Evolutionary conservation across 192 early-diverging fungal species (phyloP).

Genomic region (Entomortierella parvispora): DNA sequence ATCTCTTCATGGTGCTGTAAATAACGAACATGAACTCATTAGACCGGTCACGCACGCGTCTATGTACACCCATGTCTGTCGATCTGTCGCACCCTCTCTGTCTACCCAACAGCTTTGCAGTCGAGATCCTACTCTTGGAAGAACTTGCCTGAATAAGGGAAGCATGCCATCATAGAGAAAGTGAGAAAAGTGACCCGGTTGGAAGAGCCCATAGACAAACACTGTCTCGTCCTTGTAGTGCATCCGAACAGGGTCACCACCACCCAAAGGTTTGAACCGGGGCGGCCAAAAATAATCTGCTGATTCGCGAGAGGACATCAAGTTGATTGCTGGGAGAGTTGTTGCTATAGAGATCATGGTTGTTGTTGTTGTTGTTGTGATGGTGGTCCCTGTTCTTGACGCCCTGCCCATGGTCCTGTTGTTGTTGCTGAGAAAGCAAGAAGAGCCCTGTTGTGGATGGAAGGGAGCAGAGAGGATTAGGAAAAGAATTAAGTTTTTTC

Average conservation of each 20-base stretch:
- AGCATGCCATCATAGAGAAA: conserved; percentile 53
- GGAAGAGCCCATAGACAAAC: conserved; percentile 50
- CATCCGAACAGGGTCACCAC: neutral
- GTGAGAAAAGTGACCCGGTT: conserved; percentile 50
- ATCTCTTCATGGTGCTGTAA: conserved; percentile 38
- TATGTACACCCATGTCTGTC: too few species aligned
- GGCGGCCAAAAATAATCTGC: conserved; percentile 10
- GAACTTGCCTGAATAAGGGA: conserved; percentile 34
- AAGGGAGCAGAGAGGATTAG: neutral
- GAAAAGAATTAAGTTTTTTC: neutral
- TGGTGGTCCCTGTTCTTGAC: too few species aligned
- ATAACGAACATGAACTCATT: too few species aligned
- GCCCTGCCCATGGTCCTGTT: neutral
- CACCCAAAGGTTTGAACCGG: neutral
- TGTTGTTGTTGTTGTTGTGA: too few species aligned
- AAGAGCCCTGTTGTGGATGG: neutral
- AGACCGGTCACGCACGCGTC: too few species aligned
- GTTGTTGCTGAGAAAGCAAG: neutral
- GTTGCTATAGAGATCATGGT: neutral
- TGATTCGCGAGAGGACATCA: conserved; percentile 4
- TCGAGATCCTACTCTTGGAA: too few species aligned
- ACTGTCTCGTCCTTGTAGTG: conserved; percentile 32
- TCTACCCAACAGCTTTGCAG: too few species aligned
- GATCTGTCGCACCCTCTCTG: too few species aligned
- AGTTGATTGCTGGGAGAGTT: conserved; percentile 5